Base-by-base conservation (phyloP, 1,284 basidiomycete genomes). In the Heterobasidion occidentale region DNA sequence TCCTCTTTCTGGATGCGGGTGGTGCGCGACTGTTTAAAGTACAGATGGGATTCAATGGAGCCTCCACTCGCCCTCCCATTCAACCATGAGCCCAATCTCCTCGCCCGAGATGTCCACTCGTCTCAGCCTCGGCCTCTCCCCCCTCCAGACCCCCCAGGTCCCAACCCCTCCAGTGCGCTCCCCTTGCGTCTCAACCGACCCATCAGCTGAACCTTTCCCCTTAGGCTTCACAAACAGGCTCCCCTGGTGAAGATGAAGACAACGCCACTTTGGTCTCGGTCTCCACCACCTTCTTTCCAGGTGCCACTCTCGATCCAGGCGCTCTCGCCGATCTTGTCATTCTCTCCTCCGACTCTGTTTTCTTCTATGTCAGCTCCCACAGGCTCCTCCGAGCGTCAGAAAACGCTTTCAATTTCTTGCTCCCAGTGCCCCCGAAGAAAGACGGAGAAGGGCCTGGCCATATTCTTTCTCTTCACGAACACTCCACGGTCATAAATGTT, bases 241-340 rank as follows among this genome's bases (percentile, higher is more conserved):
- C 76, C 0, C 68, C 73, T 6, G 69, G 73, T 11, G 68, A 67
- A n/a, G 62, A 71, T 58, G 47, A 69, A 69, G 71, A 64, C 12
- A 59, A 70, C 36, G 71, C 69, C 53, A 66, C 73, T 7, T 69
- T 86, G 55, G 83, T 90, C 58, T 89, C 87, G 1, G 81, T 91
- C 46, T 90, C 88, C 14, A 90, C 88, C 19, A 86, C 86, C 0
- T 91, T 91, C 70, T 85, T 78, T 65, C 86, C 88, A 3, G 81
- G 77, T 36, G 81, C 86, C 8, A 79, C 81, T 52, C 78, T 79
- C 58, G 74, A 79, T 42, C 62, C 77, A 0, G 66, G 75, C 14
- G 73, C 76, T 0, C 12, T 42, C 38, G 80, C 86, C 2, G 84
- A 90, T 66, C 64, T 83, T 53, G 76, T 86, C 60, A 69, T 90